These are phyloP conservation scores for Zelopaecilomyces penicillatus DNA, from an alignment of 2,329 filamentous ascomycete genomes.

Conservation along the genomic window DNA sequence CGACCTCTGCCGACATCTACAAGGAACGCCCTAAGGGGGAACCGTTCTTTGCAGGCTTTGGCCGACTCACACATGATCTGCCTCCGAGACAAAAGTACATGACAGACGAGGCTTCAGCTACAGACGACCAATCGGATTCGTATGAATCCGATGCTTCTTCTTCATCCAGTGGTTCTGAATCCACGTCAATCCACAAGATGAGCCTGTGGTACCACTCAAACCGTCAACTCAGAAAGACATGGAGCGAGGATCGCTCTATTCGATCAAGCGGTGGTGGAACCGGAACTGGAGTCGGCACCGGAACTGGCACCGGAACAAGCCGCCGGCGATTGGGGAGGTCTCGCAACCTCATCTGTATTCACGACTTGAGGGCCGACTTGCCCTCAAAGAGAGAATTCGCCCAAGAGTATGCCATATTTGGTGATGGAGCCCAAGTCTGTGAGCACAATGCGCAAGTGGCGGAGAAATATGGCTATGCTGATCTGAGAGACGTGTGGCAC, in stretches of 20 bases:
- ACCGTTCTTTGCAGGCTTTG: conserved; percentile 50
- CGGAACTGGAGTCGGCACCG: conserved; percentile 41
- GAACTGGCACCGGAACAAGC: conserved; percentile 44
- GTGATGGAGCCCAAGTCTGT: conserved; percentile 73
- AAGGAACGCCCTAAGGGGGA: conserved; percentile 44
- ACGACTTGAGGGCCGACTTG: conserved; percentile 61
- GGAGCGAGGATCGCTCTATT: conserved; percentile 48
- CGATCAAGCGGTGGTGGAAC: conserved; percentile 55
- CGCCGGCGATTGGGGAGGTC: conserved; percentile 39
- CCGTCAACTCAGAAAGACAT: conserved; percentile 44
- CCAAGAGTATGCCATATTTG: conserved; percentile 73
- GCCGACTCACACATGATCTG: conserved; percentile 43
- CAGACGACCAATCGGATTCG: conserved; percentile 43
- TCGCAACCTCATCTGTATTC: conserved; percentile 66
- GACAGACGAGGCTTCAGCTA: conserved; percentile 42
- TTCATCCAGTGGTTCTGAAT: conserved; percentile 53
- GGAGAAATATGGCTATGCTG: conserved; percentile 57
- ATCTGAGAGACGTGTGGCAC: conserved; percentile 76
- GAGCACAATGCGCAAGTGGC: conserved; percentile 75
- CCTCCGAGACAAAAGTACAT: conserved; percentile 38
- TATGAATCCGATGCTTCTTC: conserved; percentile 40
- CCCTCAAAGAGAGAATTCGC: conserved; percentile 74
- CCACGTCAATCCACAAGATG: conserved; percentile 52
- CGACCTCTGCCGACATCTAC: conserved; percentile 35
- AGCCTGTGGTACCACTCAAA: conserved; percentile 48